Base-by-base conservation (phyloP, 305 asterid genomes). In the Solanum hybrid region DNA sequence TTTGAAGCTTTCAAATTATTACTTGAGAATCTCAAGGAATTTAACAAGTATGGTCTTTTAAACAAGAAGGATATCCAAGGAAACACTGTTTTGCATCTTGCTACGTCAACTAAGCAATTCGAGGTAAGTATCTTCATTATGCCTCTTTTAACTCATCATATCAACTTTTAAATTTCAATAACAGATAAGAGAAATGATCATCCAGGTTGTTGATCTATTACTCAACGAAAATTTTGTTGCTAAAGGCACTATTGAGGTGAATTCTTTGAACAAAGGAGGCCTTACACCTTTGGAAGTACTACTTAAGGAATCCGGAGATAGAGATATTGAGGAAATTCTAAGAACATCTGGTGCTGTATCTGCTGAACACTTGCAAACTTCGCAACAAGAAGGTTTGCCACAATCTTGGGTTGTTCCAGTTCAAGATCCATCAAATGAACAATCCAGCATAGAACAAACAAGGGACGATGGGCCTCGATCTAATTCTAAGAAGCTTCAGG, bases 11-110 rank as follows among this genome's bases (percentile, higher is more conserved):
- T 93, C 42, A 76, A 91, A 91, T 61, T 89, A 20, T 64, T 95
- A n/a, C 91, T 87, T 8, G 89, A 89, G 57, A 79, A 86, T 14
- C 91, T 86, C 40, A 83, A 90, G 22, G n/a, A 67, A 67, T 34
- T 24, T 1, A 31, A 88, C 16, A 91, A 57, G 35, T 92, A 78
- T 90, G 91, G 67, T 20, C 6, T 91, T 8, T 73, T 94, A 78
- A 94, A 91, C 69, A n/a, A 9, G 40, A 91, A 88, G 90, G 95
- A 95, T 35, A 79, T 71, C 1, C 91, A 36, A 16, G 96, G 94
- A 20, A 90, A 93, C 75, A 92, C 96, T 51, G 71, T 93, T 26
- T 76, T 95, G 93, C 98, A 95, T 90, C 92, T 94, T 40, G 97
- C 95, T 3, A 91, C 90, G 6, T 92, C 90, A 1, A 51, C 69